Percentiles rank a stretch among this genome's conserved stretches.
Evolutionary conservation across 2,329 filamentous ascomycete genomes (phyloP).

Genomic region (Ceratocystis eucalypticola): DNA sequence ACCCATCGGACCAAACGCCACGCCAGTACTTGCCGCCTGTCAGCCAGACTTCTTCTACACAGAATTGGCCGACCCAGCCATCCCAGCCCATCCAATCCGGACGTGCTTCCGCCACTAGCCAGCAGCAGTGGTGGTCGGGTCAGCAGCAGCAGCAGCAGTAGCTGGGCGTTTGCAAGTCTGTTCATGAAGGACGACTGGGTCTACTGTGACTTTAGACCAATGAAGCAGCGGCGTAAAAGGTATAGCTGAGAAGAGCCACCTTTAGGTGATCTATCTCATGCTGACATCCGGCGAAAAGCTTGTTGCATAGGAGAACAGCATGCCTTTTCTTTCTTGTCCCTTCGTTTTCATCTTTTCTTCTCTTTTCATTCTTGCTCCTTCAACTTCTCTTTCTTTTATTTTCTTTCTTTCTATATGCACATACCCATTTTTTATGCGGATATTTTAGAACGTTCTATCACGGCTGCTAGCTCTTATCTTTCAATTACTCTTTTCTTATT

Average conservation of each 20-base stretch:
- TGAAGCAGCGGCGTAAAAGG: not conserved
- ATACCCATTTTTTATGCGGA: not conserved
- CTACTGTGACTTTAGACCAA: too few species aligned
- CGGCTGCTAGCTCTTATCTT: conserved; percentile 5
- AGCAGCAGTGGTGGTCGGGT: conserved; percentile 42
- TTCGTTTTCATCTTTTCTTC: too few species aligned
- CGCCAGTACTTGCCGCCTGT: conserved; percentile 56
- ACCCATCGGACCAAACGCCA: conserved; percentile 48
- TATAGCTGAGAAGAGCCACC: not conserved
- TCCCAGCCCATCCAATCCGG: conserved; percentile 35
- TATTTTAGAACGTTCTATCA: conserved; percentile 3
- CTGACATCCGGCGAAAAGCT: not conserved
- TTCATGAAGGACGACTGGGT: too few species aligned
- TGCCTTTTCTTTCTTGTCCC: too few species aligned
- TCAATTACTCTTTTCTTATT: conserved; percentile 7
- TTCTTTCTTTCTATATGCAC: not conserved
- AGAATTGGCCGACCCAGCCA: conserved; percentile 46
- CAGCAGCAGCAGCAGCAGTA: conserved; percentile 22
- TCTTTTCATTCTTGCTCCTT: not conserved
- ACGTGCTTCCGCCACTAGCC: not conserved
- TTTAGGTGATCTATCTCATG: not conserved
- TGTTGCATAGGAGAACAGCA: too few species aligned
- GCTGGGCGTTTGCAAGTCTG: not conserved
- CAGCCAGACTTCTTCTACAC: conserved; percentile 35
- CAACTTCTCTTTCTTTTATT: conserved; percentile 12